phyloP scores from a whole-genome alignment of 148 eudicot species.

The Nepenthes gracilis region DNA sequence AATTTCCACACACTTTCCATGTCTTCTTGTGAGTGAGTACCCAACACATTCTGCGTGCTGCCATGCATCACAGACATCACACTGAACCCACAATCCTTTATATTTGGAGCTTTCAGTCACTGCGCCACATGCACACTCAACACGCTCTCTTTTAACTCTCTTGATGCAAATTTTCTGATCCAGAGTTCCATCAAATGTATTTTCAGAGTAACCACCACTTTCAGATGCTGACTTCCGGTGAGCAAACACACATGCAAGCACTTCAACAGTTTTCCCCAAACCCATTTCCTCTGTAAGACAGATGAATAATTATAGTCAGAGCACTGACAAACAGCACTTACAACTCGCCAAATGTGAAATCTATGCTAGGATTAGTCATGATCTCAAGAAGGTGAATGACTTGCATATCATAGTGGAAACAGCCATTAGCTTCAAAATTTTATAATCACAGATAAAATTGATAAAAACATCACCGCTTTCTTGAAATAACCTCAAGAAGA shows the following conservation, averaged over 20 bases:
- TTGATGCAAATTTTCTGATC: slow-evolving; percentile 28
- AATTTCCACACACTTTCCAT: slow-evolving; percentile 17
- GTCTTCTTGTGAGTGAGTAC: slow-evolving; percentile 30
- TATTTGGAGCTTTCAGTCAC: slow-evolving; percentile 68
- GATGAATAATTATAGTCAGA: slow-evolving; percentile 11
- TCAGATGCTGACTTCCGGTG: slow-evolving; percentile 57
- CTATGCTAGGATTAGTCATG: background rate
- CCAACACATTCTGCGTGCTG: slow-evolving; percentile 95
- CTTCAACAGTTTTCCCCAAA: slow-evolving; percentile 92
- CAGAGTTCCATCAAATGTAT: slow-evolving; percentile 16
- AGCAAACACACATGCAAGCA: slow-evolving; percentile 80
- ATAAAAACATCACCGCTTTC: background rate
- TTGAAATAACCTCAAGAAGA: background rate
- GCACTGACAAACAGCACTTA: background rate
- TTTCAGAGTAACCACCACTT: slow-evolving; percentile 17
- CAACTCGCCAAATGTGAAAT: background rate
- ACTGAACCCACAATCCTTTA: slow-evolving; percentile 90
- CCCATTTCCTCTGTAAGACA: slow-evolving; percentile 89
- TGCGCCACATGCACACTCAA: slow-evolving; percentile 95
- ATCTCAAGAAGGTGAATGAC: background rate
- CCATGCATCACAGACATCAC: slow-evolving; percentile 99
- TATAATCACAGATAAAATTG: background rate
- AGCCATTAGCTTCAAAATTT: background rate
- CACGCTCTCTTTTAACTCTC: slow-evolving; percentile 83
- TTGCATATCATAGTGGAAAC: background rate